A percentile compares a stretch with the other conserved stretches of the same genome.
Evolutionary conservation across 495 filamentous ascomycete genomes (phyloP).

Genomic region (Eremomyces bilateralis): DNA sequence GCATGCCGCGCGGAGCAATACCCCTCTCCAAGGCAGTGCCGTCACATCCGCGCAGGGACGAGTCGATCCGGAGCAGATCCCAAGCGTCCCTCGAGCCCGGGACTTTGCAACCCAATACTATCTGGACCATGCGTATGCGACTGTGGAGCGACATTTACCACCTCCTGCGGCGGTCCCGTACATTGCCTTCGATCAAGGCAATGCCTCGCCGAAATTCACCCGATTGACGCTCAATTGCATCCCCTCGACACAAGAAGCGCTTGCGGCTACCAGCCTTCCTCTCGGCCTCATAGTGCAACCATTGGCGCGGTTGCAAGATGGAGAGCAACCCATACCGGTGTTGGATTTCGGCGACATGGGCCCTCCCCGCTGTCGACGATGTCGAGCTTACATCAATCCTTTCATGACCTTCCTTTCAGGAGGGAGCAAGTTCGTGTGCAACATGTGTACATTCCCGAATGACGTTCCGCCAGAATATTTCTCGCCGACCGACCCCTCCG

Average conservation of each 20-base stretch:
- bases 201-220: constrained; percentile 85
- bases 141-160: constrained; percentile 75
- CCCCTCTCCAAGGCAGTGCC: constrained; percentile 8
- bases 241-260: constrained; percentile 59
- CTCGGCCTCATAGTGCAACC: constrained; percentile 81
- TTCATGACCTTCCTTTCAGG: constrained; percentile 95
- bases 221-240: constrained; percentile 84
- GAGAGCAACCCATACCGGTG: constrained; percentile 74
- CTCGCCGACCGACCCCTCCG: constrained; percentile 68
- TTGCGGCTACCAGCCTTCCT: constrained; percentile 58
- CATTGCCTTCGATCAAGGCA: constrained; percentile 84
- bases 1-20: constrained; percentile 31
- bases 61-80: constrained; percentile 83
- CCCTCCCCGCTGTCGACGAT: constrained; percentile 81
- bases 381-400: constrained; percentile 92
- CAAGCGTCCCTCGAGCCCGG: constrained; percentile 71
- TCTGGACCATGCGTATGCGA: constrained; percentile 70
- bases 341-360: constrained; percentile 87
- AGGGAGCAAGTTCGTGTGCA: constrained; percentile 92
- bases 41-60: constrained; percentile 38
- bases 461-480: constrained; percentile 88
- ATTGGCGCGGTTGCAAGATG: constrained; percentile 59
- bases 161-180: constrained; percentile 82
- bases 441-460: constrained; percentile 95
- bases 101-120: constrained; percentile 68